A percentile compares a stretch with the other conserved stretches of the same genome.
These are phyloP conservation scores for Cystobasidiaceae sp. DNA, from an alignment of 1,284 basidiomycete genomes.

Conservation along the genomic window DNA sequence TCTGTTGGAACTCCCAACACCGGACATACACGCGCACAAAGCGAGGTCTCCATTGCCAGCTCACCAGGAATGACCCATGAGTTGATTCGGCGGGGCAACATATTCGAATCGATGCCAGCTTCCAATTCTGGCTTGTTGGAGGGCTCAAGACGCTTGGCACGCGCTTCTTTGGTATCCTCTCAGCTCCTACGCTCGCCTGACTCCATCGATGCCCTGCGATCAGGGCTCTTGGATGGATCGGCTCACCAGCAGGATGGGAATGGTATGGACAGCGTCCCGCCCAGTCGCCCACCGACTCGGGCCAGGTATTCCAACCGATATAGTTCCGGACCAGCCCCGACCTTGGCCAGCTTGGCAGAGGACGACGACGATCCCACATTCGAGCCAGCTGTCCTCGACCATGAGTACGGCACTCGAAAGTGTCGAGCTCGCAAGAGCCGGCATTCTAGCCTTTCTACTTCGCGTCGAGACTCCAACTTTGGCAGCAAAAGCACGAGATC, in stretches of 20 bases:
- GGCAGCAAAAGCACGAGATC: neutral
- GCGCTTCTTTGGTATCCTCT: constrained; percentile 18
- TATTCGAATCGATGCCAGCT: neutral
- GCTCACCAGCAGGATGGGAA: neutral
- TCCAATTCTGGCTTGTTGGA: neutral
- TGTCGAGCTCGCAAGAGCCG: neutral
- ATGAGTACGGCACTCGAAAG: neutral
- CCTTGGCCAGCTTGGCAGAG: constrained; percentile 24
- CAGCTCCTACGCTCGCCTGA: constrained; percentile 6
- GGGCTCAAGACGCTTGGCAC: constrained; percentile 8
- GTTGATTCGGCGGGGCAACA: constrained; percentile 12
- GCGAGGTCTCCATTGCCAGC: constrained; percentile 7
- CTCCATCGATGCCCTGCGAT: constrained; percentile 8
- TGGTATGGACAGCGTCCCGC: neutral
- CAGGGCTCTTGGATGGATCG: neutral
- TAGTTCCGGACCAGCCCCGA: constrained; percentile 24
- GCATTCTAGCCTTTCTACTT: neutral
- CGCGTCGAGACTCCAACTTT: constrained; percentile 1
- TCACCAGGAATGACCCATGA: constrained; percentile 29
- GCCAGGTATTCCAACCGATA: constrained; percentile 1
- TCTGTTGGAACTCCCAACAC: constrained; percentile 5
- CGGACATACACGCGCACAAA: constrained; percentile 14
- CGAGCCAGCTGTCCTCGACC: neutral
- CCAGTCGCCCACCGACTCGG: neutral
- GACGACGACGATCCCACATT: constrained; percentile 8